phyloP scores from a whole-genome alignment of 345 rosid species.

The Gossypium rotundifolium region DNA sequence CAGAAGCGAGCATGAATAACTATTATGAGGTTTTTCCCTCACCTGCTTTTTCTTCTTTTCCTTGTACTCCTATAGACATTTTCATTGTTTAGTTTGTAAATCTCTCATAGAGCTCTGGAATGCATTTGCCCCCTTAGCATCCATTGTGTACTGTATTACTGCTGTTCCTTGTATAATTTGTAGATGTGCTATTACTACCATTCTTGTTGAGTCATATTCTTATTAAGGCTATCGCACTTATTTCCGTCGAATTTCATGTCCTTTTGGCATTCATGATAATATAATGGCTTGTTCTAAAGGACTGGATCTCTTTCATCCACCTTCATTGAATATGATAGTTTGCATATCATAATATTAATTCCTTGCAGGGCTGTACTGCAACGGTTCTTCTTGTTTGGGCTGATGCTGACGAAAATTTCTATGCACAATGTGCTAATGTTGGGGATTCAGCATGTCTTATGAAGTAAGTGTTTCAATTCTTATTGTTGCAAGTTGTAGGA shows the following conservation, averaged over 20 bases:
- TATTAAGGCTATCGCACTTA: background rate
- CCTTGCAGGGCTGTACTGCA: conserved; percentile 90
- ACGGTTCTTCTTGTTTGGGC: conserved; percentile 88
- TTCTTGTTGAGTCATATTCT: background rate
- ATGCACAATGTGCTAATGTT: conserved; percentile 86
- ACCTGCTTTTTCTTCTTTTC: background rate
- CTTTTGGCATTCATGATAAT: background rate
- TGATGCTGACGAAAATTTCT: conserved; percentile 40
- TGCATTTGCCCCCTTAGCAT: background rate
- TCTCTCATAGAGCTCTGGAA: background rate
- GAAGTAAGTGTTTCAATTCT: conserved; percentile 46
- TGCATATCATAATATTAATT: conserved; percentile 2
- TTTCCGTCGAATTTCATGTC: conserved; percentile 2
- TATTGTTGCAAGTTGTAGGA: background rate
- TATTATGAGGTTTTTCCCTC: conserved; percentile 63
- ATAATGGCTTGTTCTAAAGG: background rate
- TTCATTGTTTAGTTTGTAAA: background rate
- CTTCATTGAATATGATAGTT: background rate
- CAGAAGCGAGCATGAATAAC: conserved; percentile 83
- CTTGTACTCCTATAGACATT: background rate
- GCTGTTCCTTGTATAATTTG: background rate
- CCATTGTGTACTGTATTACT: background rate
- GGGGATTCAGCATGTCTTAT: conserved; percentile 92
- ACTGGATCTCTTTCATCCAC: background rate
- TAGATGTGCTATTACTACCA: background rate